These are phyloP conservation scores for Xylaria intraflava DNA, from an alignment of 495 filamentous ascomycete genomes.

Conservation along the genomic window DNA sequence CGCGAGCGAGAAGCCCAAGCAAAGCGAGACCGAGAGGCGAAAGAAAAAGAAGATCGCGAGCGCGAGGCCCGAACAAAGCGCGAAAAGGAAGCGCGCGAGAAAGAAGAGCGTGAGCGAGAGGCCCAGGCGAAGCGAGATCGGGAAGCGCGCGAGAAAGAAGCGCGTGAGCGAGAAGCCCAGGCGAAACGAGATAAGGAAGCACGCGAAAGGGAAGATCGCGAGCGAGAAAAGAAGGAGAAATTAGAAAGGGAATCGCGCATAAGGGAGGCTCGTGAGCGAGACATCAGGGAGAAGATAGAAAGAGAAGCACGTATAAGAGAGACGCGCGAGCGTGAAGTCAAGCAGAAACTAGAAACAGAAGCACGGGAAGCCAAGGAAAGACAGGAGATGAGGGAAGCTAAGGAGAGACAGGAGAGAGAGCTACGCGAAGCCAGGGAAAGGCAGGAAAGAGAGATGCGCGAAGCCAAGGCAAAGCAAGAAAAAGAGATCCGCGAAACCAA, in stretches of 20 bases:
- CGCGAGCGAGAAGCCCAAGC: constrained; percentile 34
- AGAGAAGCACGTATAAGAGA: constrained; percentile 45
- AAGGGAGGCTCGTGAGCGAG: constrained; percentile 30
- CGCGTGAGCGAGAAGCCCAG: constrained; percentile 36
- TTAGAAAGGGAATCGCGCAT: constrained; percentile 29
- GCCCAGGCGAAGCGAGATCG: constrained; percentile 30
- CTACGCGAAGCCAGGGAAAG: constrained; percentile 34
- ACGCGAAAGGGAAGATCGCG: constrained; percentile 30
- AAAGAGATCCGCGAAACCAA: constrained; percentile 19
- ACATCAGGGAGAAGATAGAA: constrained; percentile 40
- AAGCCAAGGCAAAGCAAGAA: constrained; percentile 27
- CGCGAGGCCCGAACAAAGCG: too few relatives aligned
- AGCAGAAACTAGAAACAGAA: constrained; percentile 28
- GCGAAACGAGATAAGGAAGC: constrained; percentile 36
- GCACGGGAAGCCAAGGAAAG: constrained; percentile 32
- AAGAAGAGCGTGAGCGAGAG: constrained; percentile 33
- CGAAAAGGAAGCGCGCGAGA: constrained; percentile 48
- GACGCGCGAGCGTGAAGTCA: constrained; percentile 32
- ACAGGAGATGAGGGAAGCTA: constrained; percentile 27
- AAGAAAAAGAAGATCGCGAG: constrained; percentile 38
- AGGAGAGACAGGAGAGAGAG: constrained; percentile 24
- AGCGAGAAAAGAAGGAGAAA: constrained; percentile 16
- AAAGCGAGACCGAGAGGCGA: too few relatives aligned
- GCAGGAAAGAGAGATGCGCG: constrained; percentile 42
- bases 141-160: constrained; percentile 20